Evolutionary conservation across 768 basidiomycete genomes (phyloP), one percentile per base, ranked within the genome.

Genomic region (Agaricus sinodeliciosus): DNA sequence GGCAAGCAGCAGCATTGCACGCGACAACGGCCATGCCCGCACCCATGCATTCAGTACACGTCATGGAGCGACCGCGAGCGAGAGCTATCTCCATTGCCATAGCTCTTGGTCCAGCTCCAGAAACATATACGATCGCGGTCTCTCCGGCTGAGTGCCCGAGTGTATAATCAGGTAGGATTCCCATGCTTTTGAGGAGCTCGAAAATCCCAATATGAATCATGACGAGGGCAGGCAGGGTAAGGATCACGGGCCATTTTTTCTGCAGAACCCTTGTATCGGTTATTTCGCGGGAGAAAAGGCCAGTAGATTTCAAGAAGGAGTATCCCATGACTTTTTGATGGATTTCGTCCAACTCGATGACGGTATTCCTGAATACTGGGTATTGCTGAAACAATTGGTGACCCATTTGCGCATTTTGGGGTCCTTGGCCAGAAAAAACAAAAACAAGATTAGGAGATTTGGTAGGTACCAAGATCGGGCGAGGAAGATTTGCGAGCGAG

Each of bases 111-210:
- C 61, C 68, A 3, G 76, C 73, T 18, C 75, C 74, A 3, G 72
- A 74, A 0, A 74, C 69, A 49, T 74, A 75, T 9, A 77, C 53
- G 16, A 76, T 45, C 0, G 71, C 70, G 0, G 73, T 72, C 56
- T 78, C 76, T 9, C 76, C 76, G 12, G 74, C 73, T n/a, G 76
- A 77, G 59, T 77, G 75, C 0, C 77, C 77, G 5, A 77, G 44
- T 13, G 76, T 60, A 5, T 63, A 60, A 40, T 74, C 67, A 0
- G 77, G 73, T 11, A 50, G 55, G 42, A 75, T 49, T 7, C 72
- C 70, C 12, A 75, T 40, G 43, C 65, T 63, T 1, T 54, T 54
- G 1, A 77, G 57, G 2, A 72, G 63, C 43, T 78, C 77, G 55
- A 69, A 68, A 5, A 76, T 49, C 0, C 75, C 77, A 9, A 78